These are phyloP conservation scores for Dichotomocladium elegans DNA, from an alignment of 371 early-diverging fungal genomes.

Conservation along the genomic window DNA sequence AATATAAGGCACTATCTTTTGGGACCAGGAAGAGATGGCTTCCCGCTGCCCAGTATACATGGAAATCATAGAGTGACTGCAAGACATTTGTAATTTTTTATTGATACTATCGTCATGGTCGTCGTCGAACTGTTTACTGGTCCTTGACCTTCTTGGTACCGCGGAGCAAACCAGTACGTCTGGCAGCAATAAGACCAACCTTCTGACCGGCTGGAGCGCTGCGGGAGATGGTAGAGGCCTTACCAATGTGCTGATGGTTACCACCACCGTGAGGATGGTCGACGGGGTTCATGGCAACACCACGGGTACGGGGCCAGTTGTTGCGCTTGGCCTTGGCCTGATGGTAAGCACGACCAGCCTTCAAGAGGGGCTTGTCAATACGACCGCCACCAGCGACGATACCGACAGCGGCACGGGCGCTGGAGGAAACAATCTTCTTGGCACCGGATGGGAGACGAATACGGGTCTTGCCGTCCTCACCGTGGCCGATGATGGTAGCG, in stretches of 20 bases:
- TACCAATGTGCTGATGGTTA: slow-evolving; percentile 99
- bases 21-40: too few species aligned
- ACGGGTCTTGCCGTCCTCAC: slow-evolving; percentile 97
- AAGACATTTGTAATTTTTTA: too few species aligned
- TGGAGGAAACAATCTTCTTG: slow-evolving; percentile 93
- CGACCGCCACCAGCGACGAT: slow-evolving; percentile 99
- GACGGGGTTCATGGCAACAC: slow-evolving; percentile 99
- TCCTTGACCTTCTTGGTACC: slow-evolving; percentile 89
- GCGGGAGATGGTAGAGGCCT: slow-evolving; percentile 98
- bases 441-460: slow-evolving; percentile 97
- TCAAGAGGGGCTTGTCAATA: slow-evolving; percentile 99
- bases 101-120: too few species aligned
- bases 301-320: slow-evolving; percentile 99
- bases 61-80: too few species aligned
- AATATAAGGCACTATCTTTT: too few species aligned
- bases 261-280: slow-evolving; percentile 78
- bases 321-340: slow-evolving; percentile 98
- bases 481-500: slow-evolving; percentile 98
- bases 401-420: slow-evolving; percentile 97
- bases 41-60: too few species aligned
- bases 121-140: too few species aligned
- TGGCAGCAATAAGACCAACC: slow-evolving; percentile 98
- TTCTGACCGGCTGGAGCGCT: slow-evolving; percentile 97
- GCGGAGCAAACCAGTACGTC: slow-evolving; percentile 86
- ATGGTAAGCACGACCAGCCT: slow-evolving; percentile 99